Evolutionary conservation across 176 grass and related monocot genomes (phyloP).

Genomic region (Typha latifolia): DNA sequence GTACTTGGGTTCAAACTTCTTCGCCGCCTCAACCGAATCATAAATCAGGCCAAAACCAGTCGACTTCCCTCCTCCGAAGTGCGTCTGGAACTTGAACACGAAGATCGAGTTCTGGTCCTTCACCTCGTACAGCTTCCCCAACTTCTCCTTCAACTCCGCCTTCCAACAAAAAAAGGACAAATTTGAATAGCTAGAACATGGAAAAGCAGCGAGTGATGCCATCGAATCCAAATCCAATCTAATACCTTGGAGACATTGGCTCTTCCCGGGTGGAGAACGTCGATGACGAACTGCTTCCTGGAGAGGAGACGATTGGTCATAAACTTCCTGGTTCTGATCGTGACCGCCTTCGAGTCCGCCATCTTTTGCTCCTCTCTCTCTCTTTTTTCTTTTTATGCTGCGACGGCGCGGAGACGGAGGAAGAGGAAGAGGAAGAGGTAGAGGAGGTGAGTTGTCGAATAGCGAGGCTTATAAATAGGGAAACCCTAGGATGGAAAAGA

Average conservation of each 20-base stretch:
- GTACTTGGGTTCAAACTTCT: constrained; percentile 95
- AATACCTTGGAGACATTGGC: constrained; percentile 93
- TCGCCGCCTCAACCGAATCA: constrained; percentile 66
- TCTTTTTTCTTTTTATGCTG: neutral
- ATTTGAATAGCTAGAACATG: too few relatives aligned
- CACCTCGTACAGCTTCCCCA: constrained; percentile 56
- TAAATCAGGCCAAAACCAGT: constrained; percentile 95
- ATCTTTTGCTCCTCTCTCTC: constrained; percentile 23
- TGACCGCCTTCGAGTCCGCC: constrained; percentile 78
- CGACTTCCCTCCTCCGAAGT: constrained; percentile 92
- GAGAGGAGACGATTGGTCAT: constrained; percentile 96
- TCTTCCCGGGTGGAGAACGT: constrained; percentile 87
- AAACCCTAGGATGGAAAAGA: too few relatives aligned
- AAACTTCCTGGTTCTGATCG: constrained; percentile 90
- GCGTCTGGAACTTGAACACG: constrained; percentile 97
- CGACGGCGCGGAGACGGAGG: neutral
- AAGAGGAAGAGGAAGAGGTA: neutral
- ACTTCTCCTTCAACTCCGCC: constrained; percentile 73
- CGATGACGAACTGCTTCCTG: constrained; percentile 91
- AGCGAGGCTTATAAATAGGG: neutral
- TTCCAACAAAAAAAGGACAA: constrained; percentile 1
- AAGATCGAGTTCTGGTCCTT: constrained; percentile 88
- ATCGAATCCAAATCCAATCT: neutral
- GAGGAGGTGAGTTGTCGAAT: neutral
- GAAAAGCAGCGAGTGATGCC: neutral